Evolutionary conservation across 2,329 filamentous ascomycete species (phyloP).

Genomic region (Pseudogymnoascus pannorum): DNA sequence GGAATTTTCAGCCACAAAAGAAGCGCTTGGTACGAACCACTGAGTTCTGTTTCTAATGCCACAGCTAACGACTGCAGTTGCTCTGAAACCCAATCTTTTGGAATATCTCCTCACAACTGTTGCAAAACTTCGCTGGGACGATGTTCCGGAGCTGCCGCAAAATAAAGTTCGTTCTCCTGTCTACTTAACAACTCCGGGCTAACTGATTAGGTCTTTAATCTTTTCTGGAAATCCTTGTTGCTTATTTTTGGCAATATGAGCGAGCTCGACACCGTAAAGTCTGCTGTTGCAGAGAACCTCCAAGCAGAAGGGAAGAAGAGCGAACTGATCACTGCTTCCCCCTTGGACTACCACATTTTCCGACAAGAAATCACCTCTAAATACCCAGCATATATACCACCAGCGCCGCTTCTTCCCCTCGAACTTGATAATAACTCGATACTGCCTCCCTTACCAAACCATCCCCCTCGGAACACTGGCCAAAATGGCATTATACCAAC

Average conservation of each 20-base stretch:
- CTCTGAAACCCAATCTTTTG: slow-evolving; percentile 59
- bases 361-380: slow-evolving; percentile 96
- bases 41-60: neutral
- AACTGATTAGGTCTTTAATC: slow-evolving; percentile 55
- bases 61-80: slow-evolving; percentile 32
- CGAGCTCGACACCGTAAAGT: slow-evolving; percentile 68
- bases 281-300: slow-evolving; percentile 55
- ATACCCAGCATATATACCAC: slow-evolving; percentile 92
- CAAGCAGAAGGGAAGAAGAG: slow-evolving; percentile 53
- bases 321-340: slow-evolving; percentile 83
- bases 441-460: slow-evolving; percentile 73
- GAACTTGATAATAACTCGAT: slow-evolving; percentile 89
- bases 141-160: slow-evolving; percentile 53
- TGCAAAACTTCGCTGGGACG: slow-evolving; percentile 67
- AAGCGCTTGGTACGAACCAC: neutral
- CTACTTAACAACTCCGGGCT: slow-evolving; percentile 19
- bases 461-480: slow-evolving; percentile 54
- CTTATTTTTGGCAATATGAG: slow-evolving; percentile 74
- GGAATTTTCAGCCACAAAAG: slow-evolving; percentile 32
- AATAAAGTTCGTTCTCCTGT: slow-evolving; percentile 47
- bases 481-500: slow-evolving; percentile 56
- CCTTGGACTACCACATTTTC: slow-evolving; percentile 92
- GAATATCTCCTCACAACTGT: slow-evolving; percentile 64
- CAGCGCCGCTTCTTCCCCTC: slow-evolving; percentile 71
- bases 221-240: slow-evolving; percentile 88